Base-by-base conservation (phyloP, 257 asterid genomes). In the Solanum pinnatisectum region DNA sequence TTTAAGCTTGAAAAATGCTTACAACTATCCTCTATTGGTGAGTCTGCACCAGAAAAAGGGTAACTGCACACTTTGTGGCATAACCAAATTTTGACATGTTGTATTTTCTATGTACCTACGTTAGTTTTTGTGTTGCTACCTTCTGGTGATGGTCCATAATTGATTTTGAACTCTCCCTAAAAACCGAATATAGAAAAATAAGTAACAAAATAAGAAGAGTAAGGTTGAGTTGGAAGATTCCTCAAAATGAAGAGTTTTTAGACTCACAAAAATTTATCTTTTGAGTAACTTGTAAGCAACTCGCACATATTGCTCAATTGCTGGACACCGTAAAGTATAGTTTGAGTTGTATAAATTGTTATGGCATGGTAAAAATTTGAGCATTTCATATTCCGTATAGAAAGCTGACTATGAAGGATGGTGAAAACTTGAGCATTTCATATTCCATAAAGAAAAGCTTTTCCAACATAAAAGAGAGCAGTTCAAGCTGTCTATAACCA, bases 361-460 rank as follows among this genome's bases (percentile, higher is more conserved):
- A 0, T 88, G 0, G 98, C 8, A 95, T 4, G 98, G 98, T 16
- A 98, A 52, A 52, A 52, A 6, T 2, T 56, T 56, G 10, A 56
- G n/a, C 10, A 56, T 52, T 52, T 52, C 8, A 15, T 52, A 52
- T 16, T 6, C 3, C 23, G 23, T 52, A 52, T 52, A 52, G 60
- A 52, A 2, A 16, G 60, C 9, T 52, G 60, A 0, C 1, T 52
- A 52, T 5, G 60, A 52, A 52, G 60, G 18, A 52, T 52, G 3
- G 60, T 52, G 60, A 92, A 84, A 89, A 94, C 46, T 91, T 94
- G 11, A 96, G 94, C 98, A 95, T 96, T 86, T 93, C 98, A 84
- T 93, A 95, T 87, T 96, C 98, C 92, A 94, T 10, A 18, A 52
- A 52, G 63, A 18, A 52, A 52, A 18, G 63, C 63, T 18, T 0